These are phyloP conservation scores for Colletotrichum melonis DNA, from an alignment of 2,329 filamentous ascomycete genomes.

Conservation along the genomic window DNA sequence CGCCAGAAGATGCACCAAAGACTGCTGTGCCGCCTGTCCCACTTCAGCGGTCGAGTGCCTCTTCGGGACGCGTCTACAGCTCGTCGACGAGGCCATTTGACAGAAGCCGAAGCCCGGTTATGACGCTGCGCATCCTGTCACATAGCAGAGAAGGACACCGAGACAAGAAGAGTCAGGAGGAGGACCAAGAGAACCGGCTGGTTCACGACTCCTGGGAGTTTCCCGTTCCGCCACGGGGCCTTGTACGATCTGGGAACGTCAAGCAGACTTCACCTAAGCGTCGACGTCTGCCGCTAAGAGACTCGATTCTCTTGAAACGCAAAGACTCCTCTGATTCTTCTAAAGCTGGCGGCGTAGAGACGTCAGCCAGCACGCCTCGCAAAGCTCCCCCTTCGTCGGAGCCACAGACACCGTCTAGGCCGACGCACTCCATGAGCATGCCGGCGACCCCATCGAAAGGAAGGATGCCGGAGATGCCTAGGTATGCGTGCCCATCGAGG, in stretches of 20 bases:
- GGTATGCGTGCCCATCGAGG: not conserved
- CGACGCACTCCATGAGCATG: conserved; percentile 4
- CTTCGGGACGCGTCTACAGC: conserved; percentile 25
- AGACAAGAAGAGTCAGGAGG: not conserved
- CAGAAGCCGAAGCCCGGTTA: conserved; percentile 22
- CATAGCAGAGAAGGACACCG: not conserved
- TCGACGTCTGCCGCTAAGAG: conserved; percentile 18
- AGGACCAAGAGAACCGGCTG: conserved; percentile 8
- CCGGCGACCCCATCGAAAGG: conserved; percentile 18
- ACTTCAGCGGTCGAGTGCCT: conserved; percentile 11
- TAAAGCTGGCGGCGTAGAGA: not conserved
- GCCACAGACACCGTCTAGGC: not conserved
- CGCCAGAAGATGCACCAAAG: conserved; percentile 11
- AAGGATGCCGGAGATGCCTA: conserved; percentile 10
- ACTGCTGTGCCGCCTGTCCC: not conserved
- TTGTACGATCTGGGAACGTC: conserved; percentile 1
- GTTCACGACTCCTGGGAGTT: not conserved
- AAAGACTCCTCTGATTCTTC: conserved; percentile 18
- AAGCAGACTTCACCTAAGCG: conserved; percentile 19
- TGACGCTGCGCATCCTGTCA: conserved; percentile 25
- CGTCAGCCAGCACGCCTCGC: not conserved
- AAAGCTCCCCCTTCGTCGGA: not conserved
- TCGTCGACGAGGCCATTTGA: conserved; percentile 18
- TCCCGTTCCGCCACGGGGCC: not conserved
- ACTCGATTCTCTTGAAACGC: conserved; percentile 26